These are phyloP conservation scores for Aspergillus sparsus DNA, from an alignment of 495 filamentous ascomycete species.

Conservation along the genomic window DNA sequence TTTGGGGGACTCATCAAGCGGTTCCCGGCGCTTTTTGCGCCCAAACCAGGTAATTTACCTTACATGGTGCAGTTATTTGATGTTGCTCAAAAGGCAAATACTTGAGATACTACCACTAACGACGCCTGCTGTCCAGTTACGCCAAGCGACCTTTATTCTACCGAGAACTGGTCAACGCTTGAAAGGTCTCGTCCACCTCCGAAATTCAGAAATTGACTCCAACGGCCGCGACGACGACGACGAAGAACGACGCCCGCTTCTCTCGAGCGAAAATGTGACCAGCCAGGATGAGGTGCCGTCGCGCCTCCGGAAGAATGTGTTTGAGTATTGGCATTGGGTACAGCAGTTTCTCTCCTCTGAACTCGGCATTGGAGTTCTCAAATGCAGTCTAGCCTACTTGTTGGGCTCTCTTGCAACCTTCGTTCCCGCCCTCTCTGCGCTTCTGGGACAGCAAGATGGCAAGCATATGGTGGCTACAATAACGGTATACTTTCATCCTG, in stretches of 20 bases:
- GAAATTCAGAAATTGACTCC: slow-evolving; percentile 28
- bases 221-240: slow-evolving; percentile 23
- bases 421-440: slow-evolving; percentile 66
- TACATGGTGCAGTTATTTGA: slow-evolving; percentile 10
- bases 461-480: slow-evolving; percentile 95
- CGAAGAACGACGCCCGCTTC: slow-evolving; percentile 44
- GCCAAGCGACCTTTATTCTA: slow-evolving; percentile 56
- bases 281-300: slow-evolving; percentile 22
- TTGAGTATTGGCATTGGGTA: slow-evolving; percentile 22
- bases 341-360: slow-evolving; percentile 52
- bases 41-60: slow-evolving; percentile 32
- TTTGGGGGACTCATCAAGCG: slow-evolving; percentile 37
- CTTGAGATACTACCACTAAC: slow-evolving; percentile 4
- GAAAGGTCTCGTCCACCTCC: slow-evolving; percentile 52
- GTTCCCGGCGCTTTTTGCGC: slow-evolving; percentile 43
- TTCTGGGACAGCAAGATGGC: slow-evolving; percentile 84
- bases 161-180: slow-evolving; percentile 54
- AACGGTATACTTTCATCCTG: slow-evolving; percentile 96
- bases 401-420: slow-evolving; percentile 88
- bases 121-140: slow-evolving; percentile 38
- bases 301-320: slow-evolving; percentile 15
- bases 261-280: slow-evolving; percentile 33
- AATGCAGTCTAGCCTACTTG: slow-evolving; percentile 91
- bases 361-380: slow-evolving; percentile 74
- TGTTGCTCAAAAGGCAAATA: neutral